Percentiles rank a stretch among this genome's conserved stretches.
Conservation (phyloP, 768 basidiomycete species). For the Leccinum obscurum region DNA sequence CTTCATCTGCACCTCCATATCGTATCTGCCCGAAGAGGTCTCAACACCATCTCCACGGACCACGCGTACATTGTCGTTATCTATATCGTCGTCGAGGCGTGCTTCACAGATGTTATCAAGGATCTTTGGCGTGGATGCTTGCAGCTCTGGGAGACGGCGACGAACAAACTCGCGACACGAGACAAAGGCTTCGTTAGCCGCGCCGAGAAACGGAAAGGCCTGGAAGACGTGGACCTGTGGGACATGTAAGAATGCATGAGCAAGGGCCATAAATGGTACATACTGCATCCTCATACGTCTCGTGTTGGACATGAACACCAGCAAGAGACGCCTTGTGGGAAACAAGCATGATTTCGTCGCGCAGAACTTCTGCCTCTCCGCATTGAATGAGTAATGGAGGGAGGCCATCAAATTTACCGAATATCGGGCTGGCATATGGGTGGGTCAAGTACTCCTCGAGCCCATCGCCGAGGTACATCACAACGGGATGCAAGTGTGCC, state of each 20-base stretch:
- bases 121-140: slow-evolving; percentile 49
- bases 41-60: slow-evolving; percentile 77
- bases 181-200: slow-evolving; percentile 62
- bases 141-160: slow-evolving; percentile 53
- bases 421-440: slow-evolving; percentile 94
- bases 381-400: slow-evolving; percentile 91
- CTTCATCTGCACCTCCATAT: slow-evolving; percentile 40
- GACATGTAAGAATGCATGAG: slow-evolving; percentile 1
- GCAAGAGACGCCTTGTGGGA: slow-evolving; percentile 90
- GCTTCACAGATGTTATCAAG: slow-evolving; percentile 58
- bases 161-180: slow-evolving; percentile 73
- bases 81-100: slow-evolving; percentile 68
- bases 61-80: slow-evolving; percentile 61
- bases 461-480: slow-evolving; percentile 86
- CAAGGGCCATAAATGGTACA: slow-evolving; percentile 27
- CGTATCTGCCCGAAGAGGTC: slow-evolving; percentile 40
- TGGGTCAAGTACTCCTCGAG: slow-evolving; percentile 87
- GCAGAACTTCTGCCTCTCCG: slow-evolving; percentile 93
- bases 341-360: slow-evolving; percentile 88
- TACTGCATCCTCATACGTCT: slow-evolving; percentile 90
- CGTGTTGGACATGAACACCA: slow-evolving; percentile 84
- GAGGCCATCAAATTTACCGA: slow-evolving; percentile 83
- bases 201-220: slow-evolving; percentile 75
- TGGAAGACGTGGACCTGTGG: slow-evolving; percentile 88
- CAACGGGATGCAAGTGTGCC: slow-evolving; percentile 90